These are phyloP conservation scores for Tuber brumale DNA, from an alignment of 495 filamentous ascomycete species.

Conservation along the genomic window DNA sequence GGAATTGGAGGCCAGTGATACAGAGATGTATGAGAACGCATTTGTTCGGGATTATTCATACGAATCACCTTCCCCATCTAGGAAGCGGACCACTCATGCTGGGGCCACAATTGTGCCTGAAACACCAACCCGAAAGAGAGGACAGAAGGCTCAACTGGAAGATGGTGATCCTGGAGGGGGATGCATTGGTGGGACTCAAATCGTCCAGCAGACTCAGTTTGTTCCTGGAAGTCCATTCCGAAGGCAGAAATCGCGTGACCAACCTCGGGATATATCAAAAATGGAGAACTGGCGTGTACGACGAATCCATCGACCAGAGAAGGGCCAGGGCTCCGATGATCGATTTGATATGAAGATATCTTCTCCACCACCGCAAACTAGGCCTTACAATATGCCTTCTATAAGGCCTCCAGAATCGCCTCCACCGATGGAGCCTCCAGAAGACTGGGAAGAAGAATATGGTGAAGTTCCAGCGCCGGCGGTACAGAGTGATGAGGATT, in stretches of 20 bases:
- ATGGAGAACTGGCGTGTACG: conserved; percentile 1
- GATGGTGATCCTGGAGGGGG: not conserved
- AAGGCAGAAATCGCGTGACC: conserved; percentile 2
- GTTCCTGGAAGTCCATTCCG: not conserved
- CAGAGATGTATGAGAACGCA: not conserved
- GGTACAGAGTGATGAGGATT: conserved; percentile 39
- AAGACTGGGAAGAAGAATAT: conserved; percentile 14
- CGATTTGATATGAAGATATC: conserved; percentile 9
- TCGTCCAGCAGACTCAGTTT: conserved; percentile 31
- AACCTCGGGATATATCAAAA: conserved; percentile 5
- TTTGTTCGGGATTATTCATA: not conserved
- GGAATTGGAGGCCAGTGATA: not conserved
- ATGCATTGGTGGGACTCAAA: conserved; percentile 7
- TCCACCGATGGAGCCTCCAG: not conserved
- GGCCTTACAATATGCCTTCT: conserved; percentile 1
- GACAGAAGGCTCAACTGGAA: conserved; percentile 6
- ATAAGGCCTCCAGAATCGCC: conserved; percentile 16
- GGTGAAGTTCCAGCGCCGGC: conserved; percentile 26
- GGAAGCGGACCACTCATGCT: not conserved
- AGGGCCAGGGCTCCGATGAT: not conserved
- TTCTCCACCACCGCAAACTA: conserved; percentile 16
- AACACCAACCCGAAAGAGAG: conserved; percentile 23
- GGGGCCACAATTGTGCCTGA: conserved; percentile 25
- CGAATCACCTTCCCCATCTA: not conserved
- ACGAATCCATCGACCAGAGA: not conserved